Evolutionary conservation across 768 basidiomycete species (phyloP), one percentile per base, ranked within the genome.

Genomic region (Mycena vitilis): DNA sequence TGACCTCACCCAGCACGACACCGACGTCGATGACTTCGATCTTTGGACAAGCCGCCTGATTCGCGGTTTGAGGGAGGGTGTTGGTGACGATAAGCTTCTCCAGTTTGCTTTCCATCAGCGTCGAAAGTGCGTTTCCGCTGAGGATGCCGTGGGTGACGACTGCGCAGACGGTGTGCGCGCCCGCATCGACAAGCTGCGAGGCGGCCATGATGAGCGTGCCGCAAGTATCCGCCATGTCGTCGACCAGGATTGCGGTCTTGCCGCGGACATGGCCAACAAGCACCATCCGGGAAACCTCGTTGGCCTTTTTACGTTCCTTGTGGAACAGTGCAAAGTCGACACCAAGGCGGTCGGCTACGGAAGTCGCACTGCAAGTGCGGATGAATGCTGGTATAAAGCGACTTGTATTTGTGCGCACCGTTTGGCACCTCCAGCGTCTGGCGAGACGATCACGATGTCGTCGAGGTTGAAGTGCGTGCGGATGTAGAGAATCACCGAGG

Each of bases 271-370:
- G 90, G 2, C 97, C 97, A 48, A 99, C 97, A 55, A 99, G 89
- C 64, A 96, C 88, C 95, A 96, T 96, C 60, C 95, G 89, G 65
- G 94, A 95, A 6, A 96, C 94, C 72, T 95, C 92, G 78, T 96
- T 96, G 42, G 94, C 95, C 83, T 95, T 95, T 84, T 96, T 96
- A 66, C 97, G 92, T 84, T 99, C 97, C 78, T 98, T 96, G 89
- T 99, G 97, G 85, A 99, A 98, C 61, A 99, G 84, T 36, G 97
- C 98, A 83, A 99, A 99, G 75, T 98, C 97, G 63, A 98, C 94
- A 59, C 95, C 95, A 65, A 99, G 86, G 51, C 94, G 89, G 79
- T 98, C 97, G 23, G 98, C 97, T 73, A 99, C 93, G 22, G 96
- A 96, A 37, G 97, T 98, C 38, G 96, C 97, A 79, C 97, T 98